Percentiles rank a stretch among this genome's conserved stretches.
Evolutionary conservation across 2,329 filamentous ascomycete species (phyloP).

Genomic region (Lasiodiplodia sp.): DNA sequence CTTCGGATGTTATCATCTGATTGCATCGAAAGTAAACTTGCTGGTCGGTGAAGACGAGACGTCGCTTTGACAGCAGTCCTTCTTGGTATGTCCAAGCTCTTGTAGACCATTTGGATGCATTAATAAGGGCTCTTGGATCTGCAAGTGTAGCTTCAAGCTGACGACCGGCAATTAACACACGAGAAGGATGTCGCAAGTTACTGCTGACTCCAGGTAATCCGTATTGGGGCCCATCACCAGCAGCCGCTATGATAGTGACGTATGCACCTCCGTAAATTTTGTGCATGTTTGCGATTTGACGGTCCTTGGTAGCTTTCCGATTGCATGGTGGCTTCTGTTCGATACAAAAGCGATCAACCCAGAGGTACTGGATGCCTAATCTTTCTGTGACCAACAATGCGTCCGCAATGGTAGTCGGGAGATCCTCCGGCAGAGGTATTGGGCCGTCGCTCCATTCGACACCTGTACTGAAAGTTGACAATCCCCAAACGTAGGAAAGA

Average conservation of each 20-base stretch:
- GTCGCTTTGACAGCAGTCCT: neutral
- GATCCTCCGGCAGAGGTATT: neutral
- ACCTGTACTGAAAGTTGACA: no score
- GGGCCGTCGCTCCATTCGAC: no score
- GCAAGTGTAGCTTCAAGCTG: neutral
- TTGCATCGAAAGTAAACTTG: neutral
- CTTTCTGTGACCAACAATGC: neutral
- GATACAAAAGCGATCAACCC: neutral
- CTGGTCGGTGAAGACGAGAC: neutral
- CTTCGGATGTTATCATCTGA: no score
- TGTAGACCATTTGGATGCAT: neutral
- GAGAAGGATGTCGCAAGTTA: neutral
- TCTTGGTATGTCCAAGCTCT: neutral
- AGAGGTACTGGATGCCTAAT: neutral
- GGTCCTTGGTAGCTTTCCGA: neutral
- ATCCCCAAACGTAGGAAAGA: neutral
- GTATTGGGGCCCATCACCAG: neutral
- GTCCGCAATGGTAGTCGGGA: neutral
- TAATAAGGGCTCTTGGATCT: neutral
- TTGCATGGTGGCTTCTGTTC: no score
- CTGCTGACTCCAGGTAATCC: neutral
- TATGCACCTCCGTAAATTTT: neutral
- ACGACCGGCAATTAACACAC: neutral
- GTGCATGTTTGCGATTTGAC: neutral
- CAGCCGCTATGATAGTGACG: neutral